phyloP scores from a whole-genome alignment of 2,329 filamentous ascomycete genomes.

The Neofusicoccum ribis region DNA sequence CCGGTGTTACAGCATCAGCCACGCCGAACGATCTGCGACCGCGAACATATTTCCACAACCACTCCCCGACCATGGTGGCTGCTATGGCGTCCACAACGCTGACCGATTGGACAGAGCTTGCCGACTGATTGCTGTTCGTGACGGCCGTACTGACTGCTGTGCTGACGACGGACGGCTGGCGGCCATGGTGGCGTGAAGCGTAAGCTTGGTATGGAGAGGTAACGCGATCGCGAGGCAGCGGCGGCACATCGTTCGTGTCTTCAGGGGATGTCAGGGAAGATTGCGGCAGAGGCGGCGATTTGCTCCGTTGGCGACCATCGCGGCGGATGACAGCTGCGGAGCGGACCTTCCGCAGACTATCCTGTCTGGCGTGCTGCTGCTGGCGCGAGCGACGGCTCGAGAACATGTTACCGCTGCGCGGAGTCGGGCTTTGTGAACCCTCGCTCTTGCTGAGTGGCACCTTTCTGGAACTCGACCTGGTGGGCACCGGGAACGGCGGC shows the following conservation, averaged over 20 bases:
- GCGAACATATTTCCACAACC: slow-evolving; percentile 91
- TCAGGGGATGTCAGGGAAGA: slow-evolving; percentile 41
- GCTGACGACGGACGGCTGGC: slow-evolving; percentile 61
- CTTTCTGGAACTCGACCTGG: slow-evolving; percentile 81
- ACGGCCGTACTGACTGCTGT: slow-evolving; percentile 52
- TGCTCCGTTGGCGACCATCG: slow-evolving; percentile 68
- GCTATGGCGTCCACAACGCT: slow-evolving; percentile 95
- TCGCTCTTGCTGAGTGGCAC: slow-evolving; percentile 70
- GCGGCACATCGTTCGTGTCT: slow-evolving; percentile 68
- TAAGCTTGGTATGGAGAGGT: slow-evolving; percentile 49
- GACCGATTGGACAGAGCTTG: slow-evolving; percentile 64
- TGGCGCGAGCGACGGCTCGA: slow-evolving; percentile 42
- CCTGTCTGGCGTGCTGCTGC: slow-evolving; percentile 54
- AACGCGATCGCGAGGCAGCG: slow-evolving; percentile 71
- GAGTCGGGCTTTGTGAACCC: slow-evolving; percentile 74
- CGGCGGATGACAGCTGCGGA: slow-evolving; percentile 73
- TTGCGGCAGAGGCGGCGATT: slow-evolving; percentile 32
- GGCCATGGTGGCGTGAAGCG: slow-evolving; percentile 42
- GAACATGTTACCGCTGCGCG: slow-evolving; percentile 45
- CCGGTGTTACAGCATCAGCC: slow-evolving; percentile 67
- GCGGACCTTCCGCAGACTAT: slow-evolving; percentile 75
- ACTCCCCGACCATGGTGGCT: slow-evolving; percentile 97
- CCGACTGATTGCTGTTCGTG: slow-evolving; percentile 25
- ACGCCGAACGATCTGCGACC: slow-evolving; percentile 89
- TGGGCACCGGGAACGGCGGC: slow-evolving; percentile 91